Conservation (phyloP, 2,329 filamentous ascomycete genomes). For the Diplodia sapinea region DNA sequence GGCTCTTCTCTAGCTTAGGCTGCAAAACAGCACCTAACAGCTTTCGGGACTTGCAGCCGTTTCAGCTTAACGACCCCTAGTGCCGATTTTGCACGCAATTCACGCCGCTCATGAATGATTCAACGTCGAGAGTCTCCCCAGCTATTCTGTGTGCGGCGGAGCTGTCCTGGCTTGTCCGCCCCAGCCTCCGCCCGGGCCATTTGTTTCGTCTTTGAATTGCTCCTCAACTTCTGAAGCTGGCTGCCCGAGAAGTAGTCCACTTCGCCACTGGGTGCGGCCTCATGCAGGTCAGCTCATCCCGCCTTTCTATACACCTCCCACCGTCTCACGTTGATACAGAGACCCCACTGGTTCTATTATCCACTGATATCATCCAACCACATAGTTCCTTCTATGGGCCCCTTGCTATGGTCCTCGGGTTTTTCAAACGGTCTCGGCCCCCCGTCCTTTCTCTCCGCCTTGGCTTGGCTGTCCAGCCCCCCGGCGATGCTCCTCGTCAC, state of each 20-base stretch:
- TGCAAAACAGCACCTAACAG: neutral
- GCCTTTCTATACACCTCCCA: neutral
- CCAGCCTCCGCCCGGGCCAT: slow-evolving; percentile 2
- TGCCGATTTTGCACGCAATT: neutral
- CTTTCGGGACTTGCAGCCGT: neutral
- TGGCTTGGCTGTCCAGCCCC: neutral
- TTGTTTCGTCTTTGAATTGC: neutral
- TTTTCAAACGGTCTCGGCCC: slow-evolving; percentile 5
- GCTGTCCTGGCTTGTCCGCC: neutral
- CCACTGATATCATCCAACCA: slow-evolving; percentile 17
- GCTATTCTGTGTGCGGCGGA: neutral
- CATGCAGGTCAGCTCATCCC: slow-evolving; percentile 19
- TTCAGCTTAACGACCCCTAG: neutral
- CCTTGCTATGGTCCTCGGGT: neutral
- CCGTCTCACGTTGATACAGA: neutral
- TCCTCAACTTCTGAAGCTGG: neutral
- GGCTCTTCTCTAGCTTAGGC: slow-evolving; percentile 14
- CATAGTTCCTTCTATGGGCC: neutral
- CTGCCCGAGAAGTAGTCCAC: neutral
- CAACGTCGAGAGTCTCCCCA: neutral
- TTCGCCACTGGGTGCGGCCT: slow-evolving; percentile 5
- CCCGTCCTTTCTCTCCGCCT: slow-evolving; percentile 7
- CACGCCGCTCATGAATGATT: neutral
- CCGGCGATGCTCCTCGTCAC: neutral
- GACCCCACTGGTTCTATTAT: neutral